Base-by-base conservation (phyloP, 768 basidiomycete species). In the Arthromyces matolae region DNA sequence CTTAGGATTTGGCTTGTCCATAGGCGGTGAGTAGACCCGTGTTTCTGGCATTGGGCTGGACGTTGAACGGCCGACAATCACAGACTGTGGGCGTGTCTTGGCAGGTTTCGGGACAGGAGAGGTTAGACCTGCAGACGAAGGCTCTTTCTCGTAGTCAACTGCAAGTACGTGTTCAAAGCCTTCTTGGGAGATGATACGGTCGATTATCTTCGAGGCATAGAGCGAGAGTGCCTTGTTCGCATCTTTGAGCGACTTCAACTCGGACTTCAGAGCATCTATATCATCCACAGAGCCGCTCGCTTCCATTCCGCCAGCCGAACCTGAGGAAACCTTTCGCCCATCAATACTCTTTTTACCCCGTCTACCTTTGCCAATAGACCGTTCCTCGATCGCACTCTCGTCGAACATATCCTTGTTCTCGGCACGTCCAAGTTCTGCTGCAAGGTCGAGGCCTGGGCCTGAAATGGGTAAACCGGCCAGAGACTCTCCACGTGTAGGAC, bases 181-280 rank as follows among this genome's bases (percentile, higher is more conserved):
- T 67, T 96, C 94, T 65, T 94, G 88, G 1, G 88, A 80, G 58
- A 97, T 95, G 62, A 98, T 96, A 36, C 94, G 83, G 71, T 98
- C 95, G 60, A 98, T 89, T 56, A 98, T 98, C 76, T 97, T 98
- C 37, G 91, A 93, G 4, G 94, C 93, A 61, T 98, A 98, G 32
- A 97, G 69, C 14, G 92, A 92, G 10, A 98, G 72, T 1, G 94
- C 94, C 65, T 95, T 95, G 73, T 96, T 97, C 35, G 92, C 92
- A 63, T 96, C 94, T 64, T 87, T 89, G 66, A 98, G 80, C 24
- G 83, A 84, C 66, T 95, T 95, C 63, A 96, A 85, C 66, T 98
- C 95, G 9, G 71, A 78, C 28, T 86, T 78, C 44, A 98, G 68
- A n/a, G 83, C 77, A 34, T 89, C 84, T 54, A 89, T 65, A 56